Evolutionary conservation across 805 yeast genomes (phyloP), one percentile per base, ranked within the genome.

Genomic region (Debaryomyces prosopidis): DNA sequence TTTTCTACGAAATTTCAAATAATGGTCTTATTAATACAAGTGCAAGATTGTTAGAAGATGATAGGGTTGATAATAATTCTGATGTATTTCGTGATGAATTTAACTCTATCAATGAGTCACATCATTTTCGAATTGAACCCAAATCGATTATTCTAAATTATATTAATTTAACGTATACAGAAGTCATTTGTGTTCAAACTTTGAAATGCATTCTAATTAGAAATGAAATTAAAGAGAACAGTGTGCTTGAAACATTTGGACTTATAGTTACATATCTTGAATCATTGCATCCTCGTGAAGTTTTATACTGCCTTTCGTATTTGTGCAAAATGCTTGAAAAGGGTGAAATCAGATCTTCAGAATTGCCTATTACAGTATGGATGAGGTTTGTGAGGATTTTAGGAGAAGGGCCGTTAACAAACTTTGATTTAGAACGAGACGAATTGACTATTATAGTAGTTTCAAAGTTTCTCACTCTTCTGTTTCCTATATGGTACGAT

Each of bases 401-500:
- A 20, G 75, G 75, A 1, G 71, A 66, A 18, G 57, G 54, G 1
- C 50, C 66, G 3, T 47, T 76, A 6, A 46, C 60, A 2, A 36
- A 51, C 11, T 65, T 59, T 39, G 53, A 52, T 7, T 55, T 58
- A 17, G 77, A 77, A 48, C 64, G 77, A 39, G 60, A 58, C 9
- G 82, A 79, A 42, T 44, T 64, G 9, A 62, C 78, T 0, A 42
- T 75, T 1, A 39, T 57, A n/a, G 44, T 66, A 0, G 57, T 70
- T 0, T 67, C 75, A 28, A 57, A 54, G 28, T 40, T 76, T 1
- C 49, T 75, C 19, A 18, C 37, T 0, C 26, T 50, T 1, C 57
- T 70, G 34, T 46, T 62, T 3, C 55, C 52, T 1, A 39, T 51
- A 0, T 67, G 80, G 69, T 36, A 67, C 1, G 31, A 40, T 1